These are phyloP conservation scores for Trichoderma virens DNA, from an alignment of 495 filamentous ascomycete species.

Conservation along the genomic window DNA sequence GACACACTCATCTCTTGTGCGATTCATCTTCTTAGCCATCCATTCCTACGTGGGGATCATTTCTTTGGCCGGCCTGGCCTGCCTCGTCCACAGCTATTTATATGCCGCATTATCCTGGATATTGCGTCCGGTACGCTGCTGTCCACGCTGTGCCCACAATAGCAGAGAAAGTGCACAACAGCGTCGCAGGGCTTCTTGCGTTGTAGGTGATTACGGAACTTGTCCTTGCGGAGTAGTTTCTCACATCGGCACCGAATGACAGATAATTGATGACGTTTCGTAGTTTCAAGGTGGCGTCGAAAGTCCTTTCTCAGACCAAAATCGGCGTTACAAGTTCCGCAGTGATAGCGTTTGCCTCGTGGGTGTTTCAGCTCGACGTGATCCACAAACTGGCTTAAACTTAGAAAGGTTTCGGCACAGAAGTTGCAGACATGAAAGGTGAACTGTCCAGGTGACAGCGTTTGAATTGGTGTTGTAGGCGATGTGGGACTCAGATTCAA, in stretches of 20 bases:
- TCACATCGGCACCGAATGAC: neutral
- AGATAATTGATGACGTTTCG: neutral
- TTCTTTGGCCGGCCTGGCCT: neutral
- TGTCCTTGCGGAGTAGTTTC: neutral
- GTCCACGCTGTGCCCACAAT: neutral
- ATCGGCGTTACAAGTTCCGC: neutral
- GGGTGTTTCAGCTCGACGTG: neutral
- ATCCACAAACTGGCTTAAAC: too few species aligned
- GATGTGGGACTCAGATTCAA: too few species aligned
- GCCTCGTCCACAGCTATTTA: neutral
- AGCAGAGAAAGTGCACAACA: neutral
- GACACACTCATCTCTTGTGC: too few species aligned
- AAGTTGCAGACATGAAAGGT: too few species aligned
- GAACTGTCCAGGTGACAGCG: too few species aligned
- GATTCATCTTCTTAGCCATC: too few species aligned
- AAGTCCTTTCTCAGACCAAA: neutral
- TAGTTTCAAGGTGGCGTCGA: neutral
- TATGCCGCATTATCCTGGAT: neutral
- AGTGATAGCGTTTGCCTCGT: neutral
- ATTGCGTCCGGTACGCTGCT: neutral
- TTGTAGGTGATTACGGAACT: neutral
- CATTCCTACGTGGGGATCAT: too few species aligned
- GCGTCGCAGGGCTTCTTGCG: neutral
- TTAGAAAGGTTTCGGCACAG: too few species aligned
- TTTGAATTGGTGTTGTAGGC: too few species aligned